Evolutionary conservation across 2,329 filamentous ascomycete genomes (phyloP).

Genomic region (Cercospora janseana): DNA sequence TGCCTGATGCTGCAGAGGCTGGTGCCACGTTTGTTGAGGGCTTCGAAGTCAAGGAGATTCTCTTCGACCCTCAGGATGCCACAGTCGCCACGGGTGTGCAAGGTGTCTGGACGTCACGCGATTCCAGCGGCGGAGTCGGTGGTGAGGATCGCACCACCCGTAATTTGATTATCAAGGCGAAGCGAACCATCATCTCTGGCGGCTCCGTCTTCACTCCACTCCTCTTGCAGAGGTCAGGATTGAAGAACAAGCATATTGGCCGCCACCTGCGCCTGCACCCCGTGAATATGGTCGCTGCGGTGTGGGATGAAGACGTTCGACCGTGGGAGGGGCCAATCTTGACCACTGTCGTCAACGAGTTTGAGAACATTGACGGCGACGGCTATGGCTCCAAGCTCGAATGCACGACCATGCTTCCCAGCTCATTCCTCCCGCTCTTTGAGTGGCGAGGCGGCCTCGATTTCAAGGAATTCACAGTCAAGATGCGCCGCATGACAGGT

Average conservation of each 20-base stretch:
- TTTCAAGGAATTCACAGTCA: slow-evolving; percentile 68
- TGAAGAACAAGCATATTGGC: slow-evolving; percentile 80
- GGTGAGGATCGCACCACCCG: slow-evolving; percentile 54
- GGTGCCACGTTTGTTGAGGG: slow-evolving; percentile 84
- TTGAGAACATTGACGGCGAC: slow-evolving; percentile 75
- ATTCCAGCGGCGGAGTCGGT: slow-evolving; percentile 58
- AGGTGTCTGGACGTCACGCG: slow-evolving; percentile 73
- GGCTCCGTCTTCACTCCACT: slow-evolving; percentile 76
- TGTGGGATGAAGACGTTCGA: slow-evolving; percentile 68
- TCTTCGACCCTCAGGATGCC: slow-evolving; percentile 59
- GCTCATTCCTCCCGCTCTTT: slow-evolving; percentile 59
- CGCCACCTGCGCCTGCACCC: slow-evolving; percentile 81
- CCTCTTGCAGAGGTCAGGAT: slow-evolving; percentile 71
- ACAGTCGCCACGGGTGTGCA: slow-evolving; percentile 67
- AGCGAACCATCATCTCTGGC: slow-evolving; percentile 74
- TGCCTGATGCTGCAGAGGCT: slow-evolving; percentile 73
- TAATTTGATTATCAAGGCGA: slow-evolving; percentile 70
- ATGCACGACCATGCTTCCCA: slow-evolving; percentile 70
- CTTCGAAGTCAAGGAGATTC: slow-evolving; percentile 66
- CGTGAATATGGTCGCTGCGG: slow-evolving; percentile 54
- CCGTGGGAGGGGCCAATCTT: slow-evolving; percentile 70
- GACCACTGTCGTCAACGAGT: slow-evolving; percentile 71
- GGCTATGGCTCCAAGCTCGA: slow-evolving; percentile 85
- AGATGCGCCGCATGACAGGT: slow-evolving; percentile 65
- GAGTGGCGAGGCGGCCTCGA: slow-evolving; percentile 68